These are phyloP conservation scores for Sphaerosporella brunnea DNA, from an alignment of 495 filamentous ascomycete species.

Conservation along the genomic window DNA sequence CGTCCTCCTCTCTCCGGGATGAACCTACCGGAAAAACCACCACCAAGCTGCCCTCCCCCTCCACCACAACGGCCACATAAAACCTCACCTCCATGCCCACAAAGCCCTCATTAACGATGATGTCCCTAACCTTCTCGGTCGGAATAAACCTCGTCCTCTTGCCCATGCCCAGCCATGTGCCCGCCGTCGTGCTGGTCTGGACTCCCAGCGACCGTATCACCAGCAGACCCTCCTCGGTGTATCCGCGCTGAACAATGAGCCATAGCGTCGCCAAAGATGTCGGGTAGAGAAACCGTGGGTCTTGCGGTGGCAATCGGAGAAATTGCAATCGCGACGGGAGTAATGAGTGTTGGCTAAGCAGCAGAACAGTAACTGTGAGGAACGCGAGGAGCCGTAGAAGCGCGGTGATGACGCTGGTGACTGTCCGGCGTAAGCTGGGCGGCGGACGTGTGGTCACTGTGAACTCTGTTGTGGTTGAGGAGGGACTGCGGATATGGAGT, in stretches of 20 bases:
- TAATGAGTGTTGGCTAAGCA: slow-evolving; percentile 27
- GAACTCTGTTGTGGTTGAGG: slow-evolving; percentile 71
- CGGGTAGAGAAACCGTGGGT: slow-evolving; percentile 7
- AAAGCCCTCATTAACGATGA: slow-evolving; percentile 91
- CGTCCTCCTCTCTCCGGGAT: slow-evolving; percentile 43
- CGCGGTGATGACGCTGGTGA: slow-evolving; percentile 6
- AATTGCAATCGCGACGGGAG: slow-evolving; percentile 12
- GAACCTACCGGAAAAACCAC: slow-evolving; percentile 82
- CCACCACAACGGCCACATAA: slow-evolving; percentile 77
- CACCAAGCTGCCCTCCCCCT: slow-evolving; percentile 71
- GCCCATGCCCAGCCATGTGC: slow-evolving; percentile 18
- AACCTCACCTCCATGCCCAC: slow-evolving; percentile 79
- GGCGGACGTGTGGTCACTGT: slow-evolving; percentile 49
- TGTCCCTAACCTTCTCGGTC: slow-evolving; percentile 74
- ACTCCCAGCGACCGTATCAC: slow-evolving; percentile 81
- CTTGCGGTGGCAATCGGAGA: slow-evolving; percentile 6
- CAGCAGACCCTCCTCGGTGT: slow-evolving; percentile 65
- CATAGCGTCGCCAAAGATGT: background rate
- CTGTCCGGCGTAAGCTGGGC: slow-evolving; percentile 9
- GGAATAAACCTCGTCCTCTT: slow-evolving; percentile 79
- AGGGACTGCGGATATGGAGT: slow-evolving; percentile 54
- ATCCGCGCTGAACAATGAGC: slow-evolving; percentile 24
- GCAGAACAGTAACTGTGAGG: slow-evolving; percentile 29
- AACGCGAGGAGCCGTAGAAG: slow-evolving; percentile 23
- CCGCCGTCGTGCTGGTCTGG: slow-evolving; percentile 50